Percentiles rank a stretch among this genome's conserved stretches.
phyloP scores from a whole-genome alignment of 345 rosid species.

The Balakata baccata region DNA sequence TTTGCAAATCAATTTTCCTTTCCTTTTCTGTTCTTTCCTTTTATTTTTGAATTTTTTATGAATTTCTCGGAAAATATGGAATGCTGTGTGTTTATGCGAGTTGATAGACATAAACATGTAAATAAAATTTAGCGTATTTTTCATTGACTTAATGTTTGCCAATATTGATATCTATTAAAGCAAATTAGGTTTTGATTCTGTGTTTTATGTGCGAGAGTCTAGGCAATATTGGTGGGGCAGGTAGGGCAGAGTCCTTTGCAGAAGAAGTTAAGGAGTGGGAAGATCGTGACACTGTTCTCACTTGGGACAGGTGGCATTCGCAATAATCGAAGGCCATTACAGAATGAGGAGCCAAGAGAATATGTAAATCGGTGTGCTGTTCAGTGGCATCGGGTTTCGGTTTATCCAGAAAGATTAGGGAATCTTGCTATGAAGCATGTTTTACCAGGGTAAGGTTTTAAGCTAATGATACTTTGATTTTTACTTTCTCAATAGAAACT shows the following conservation, averaged over 20 bases:
- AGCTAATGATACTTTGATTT: not conserved
- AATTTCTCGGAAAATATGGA: no score
- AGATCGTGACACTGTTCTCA: constrained; percentile 53
- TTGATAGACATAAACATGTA: no score
- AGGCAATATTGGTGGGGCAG: constrained; percentile 93
- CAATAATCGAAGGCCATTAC: constrained; percentile 66
- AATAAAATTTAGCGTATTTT: not conserved
- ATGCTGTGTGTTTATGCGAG: no score
- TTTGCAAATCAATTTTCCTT: not conserved
- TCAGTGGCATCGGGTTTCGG: constrained; percentile 92
- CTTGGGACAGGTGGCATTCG: constrained; percentile 86
- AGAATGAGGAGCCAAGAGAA: constrained; percentile 68
- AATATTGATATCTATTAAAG: not conserved
- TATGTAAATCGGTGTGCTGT: constrained; percentile 60
- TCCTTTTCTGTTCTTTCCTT: no score
- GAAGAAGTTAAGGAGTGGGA: constrained; percentile 73
- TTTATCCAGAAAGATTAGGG: constrained; percentile 63
- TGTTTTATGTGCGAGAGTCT: constrained; percentile 2
- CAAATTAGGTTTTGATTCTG: not conserved
- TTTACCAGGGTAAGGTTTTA: constrained; percentile 72
- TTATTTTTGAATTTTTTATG: no score
- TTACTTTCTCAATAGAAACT: not conserved
- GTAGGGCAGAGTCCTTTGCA: constrained; percentile 76
- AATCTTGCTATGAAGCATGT: constrained; percentile 51
- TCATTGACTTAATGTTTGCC: not conserved